These are phyloP conservation scores for Cercophora scortea DNA, from an alignment of 495 filamentous ascomycete genomes.

Conservation along the genomic window DNA sequence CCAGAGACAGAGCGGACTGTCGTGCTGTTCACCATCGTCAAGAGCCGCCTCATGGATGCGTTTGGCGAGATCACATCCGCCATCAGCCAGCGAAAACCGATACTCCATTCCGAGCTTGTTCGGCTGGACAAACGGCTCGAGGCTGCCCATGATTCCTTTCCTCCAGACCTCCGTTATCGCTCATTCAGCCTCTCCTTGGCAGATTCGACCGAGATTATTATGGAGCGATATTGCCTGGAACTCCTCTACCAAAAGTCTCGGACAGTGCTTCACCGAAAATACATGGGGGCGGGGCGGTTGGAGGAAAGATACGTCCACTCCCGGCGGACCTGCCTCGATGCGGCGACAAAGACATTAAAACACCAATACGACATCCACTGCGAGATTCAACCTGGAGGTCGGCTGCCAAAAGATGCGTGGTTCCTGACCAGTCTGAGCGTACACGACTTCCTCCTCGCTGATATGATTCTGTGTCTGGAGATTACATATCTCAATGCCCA, in stretches of 20 bases:
- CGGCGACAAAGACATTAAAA: conserved; percentile 25
- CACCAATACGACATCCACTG: conserved; percentile 29
- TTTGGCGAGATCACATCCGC: conserved; percentile 17
- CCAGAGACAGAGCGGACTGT: conserved; percentile 27
- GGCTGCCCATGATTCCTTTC: conserved; percentile 15
- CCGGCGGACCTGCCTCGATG: conserved; percentile 24
- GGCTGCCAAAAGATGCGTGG: conserved; percentile 24
- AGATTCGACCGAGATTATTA: conserved; percentile 23
- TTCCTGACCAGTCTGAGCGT: conserved; percentile 24
- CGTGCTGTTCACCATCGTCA: conserved; percentile 16
- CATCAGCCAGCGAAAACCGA: conserved; percentile 13
- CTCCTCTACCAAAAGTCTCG: conserved; percentile 23
- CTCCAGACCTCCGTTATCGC: conserved; percentile 13
- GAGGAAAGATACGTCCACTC: conserved; percentile 28
- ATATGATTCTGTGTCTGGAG: conserved; percentile 33
- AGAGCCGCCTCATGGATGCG: conserved; percentile 14
- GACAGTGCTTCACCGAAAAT: conserved; percentile 25
- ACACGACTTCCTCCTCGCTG: conserved; percentile 29
- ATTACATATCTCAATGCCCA: conserved; percentile 15
- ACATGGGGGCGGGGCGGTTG: conserved; percentile 18
- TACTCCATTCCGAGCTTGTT: conserved; percentile 23
- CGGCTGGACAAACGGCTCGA: conserved; percentile 23
- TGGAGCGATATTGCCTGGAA: conserved; percentile 25
- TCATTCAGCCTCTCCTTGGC: conserved; percentile 11
- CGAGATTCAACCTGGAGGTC: conserved; percentile 26